Percentiles rank a stretch among this genome's conserved stretches.
Conservation (phyloP, 768 basidiomycete species). For the Termitomyces sp. region DNA sequence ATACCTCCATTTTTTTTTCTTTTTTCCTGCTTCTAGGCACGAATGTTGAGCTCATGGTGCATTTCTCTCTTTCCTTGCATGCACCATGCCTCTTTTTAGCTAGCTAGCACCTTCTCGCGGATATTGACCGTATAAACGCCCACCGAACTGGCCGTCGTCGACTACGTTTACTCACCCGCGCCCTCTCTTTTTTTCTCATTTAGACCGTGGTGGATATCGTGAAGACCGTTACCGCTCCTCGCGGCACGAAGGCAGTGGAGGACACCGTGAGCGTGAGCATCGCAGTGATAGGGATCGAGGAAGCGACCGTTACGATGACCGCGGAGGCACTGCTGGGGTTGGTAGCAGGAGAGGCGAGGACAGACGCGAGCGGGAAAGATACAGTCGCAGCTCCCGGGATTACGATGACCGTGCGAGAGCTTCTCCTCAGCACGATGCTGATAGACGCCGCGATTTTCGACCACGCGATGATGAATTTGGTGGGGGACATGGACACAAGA, state of each 20-base stretch:
- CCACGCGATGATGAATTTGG: slow-evolving; percentile 40
- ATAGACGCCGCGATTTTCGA: slow-evolving; percentile 45
- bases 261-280: slow-evolving; percentile 49
- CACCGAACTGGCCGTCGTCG: slow-evolving; percentile 31
- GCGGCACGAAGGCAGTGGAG: slow-evolving; percentile 54
- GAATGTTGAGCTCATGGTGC: slow-evolving; percentile 62
- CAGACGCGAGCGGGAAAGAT: slow-evolving; percentile 49
- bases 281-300: slow-evolving; percentile 42
- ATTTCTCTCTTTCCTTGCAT: slow-evolving; percentile 46
- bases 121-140: slow-evolving; percentile 30
- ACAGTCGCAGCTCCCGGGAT: slow-evolving; percentile 40
- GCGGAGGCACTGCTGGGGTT: slow-evolving; percentile 25
- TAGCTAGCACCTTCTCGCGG: slow-evolving; percentile 50
- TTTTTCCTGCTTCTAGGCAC: slow-evolving; percentile 36
- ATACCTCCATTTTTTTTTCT: slow-evolving; percentile 24
- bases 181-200: slow-evolving; percentile 40
- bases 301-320: slow-evolving; percentile 30
- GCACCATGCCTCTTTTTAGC: slow-evolving; percentile 63
- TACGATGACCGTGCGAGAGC: slow-evolving; percentile 42
- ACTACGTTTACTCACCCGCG: slow-evolving; percentile 46
- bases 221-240: slow-evolving; percentile 67
- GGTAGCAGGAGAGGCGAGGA: slow-evolving; percentile 42
- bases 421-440: slow-evolving; percentile 41
- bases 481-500: slow-evolving; percentile 32
- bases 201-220: slow-evolving; percentile 57